Evolutionary conservation across 192 early-diverging fungal genomes (phyloP).

Genomic region (Backusella luteola): DNA sequence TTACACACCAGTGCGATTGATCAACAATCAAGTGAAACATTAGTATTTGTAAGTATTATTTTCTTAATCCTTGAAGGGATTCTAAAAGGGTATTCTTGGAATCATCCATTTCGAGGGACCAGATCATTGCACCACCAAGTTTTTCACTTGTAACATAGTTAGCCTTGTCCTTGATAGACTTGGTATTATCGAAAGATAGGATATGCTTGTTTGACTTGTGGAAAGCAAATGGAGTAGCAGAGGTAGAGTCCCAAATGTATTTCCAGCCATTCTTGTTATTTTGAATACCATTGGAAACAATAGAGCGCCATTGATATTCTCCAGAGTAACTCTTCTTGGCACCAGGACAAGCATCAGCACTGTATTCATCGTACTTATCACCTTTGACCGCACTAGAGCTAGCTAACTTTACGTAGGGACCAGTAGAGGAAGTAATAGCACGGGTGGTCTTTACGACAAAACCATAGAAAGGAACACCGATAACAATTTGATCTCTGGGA

Average conservation of each 20-base stretch:
- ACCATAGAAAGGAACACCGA: conserved; percentile 49
- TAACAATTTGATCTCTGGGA: conserved; percentile 28
- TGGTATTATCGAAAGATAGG: conserved; percentile 69
- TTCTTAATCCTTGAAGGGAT: not conserved
- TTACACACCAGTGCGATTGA: not conserved
- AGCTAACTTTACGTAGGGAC: not conserved
- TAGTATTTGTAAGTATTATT: not conserved
- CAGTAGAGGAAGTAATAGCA: not conserved
- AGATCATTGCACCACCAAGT: conserved; percentile 66
- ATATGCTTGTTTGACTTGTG: conserved; percentile 54
- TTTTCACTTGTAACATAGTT: conserved; percentile 48
- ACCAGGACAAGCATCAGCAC: conserved; percentile 28
- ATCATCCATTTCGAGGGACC: conserved; percentile 43
- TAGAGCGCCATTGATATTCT: conserved; percentile 30
- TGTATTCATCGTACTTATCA: conserved; percentile 31
- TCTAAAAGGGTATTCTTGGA: not conserved
- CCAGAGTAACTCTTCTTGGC: conserved; percentile 24
- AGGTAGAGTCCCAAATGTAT: conserved; percentile 66
- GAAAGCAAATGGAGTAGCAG: conserved; percentile 70
- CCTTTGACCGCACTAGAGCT: conserved; percentile 19
- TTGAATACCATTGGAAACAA: not conserved
- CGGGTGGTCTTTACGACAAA: not conserved
- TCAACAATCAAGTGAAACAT: not conserved
- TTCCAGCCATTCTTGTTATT: conserved; percentile 41
- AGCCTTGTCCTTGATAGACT: conserved; percentile 52